A percentile compares a stretch with the other conserved stretches of the same genome.
Conservation (phyloP, 768 basidiomycete species). For the Hypholoma sublateritium region DNA sequence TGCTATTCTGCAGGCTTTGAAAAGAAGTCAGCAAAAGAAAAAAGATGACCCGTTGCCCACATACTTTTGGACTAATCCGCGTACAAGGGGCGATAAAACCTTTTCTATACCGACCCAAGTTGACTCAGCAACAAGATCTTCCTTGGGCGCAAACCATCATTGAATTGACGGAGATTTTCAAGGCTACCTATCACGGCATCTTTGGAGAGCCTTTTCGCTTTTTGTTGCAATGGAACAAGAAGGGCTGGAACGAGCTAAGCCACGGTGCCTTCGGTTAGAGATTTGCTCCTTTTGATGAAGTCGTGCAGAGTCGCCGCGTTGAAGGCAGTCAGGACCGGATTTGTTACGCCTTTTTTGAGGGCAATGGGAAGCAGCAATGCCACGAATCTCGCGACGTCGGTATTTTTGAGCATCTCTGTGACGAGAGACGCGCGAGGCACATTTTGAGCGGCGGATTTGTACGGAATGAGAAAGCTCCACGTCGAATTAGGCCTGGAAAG, state of each 20-base stretch:
- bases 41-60: neutral
- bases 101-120: constrained; percentile 55
- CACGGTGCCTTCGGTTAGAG: constrained; percentile 63
- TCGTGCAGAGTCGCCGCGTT: constrained; percentile 79
- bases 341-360: constrained; percentile 47
- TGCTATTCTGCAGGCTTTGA: constrained; percentile 34
- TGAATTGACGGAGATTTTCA: constrained; percentile 55
- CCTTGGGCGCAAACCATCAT: constrained; percentile 52
- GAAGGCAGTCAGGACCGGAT: constrained; percentile 80
- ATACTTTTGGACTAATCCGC: constrained; percentile 37
- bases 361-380: constrained; percentile 61
- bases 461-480: constrained; percentile 71
- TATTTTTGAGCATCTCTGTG: constrained; percentile 70
- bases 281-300: constrained; percentile 61
- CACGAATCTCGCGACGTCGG: constrained; percentile 73
- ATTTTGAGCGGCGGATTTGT: constrained; percentile 74
- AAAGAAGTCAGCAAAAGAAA: neutral
- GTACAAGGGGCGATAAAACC: constrained; percentile 54
- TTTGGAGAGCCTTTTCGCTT: constrained; percentile 33
- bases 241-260: constrained; percentile 67
- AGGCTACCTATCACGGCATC: constrained; percentile 72
- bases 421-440: constrained; percentile 74
- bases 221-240: constrained; percentile 52
- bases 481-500: constrained; percentile 51
- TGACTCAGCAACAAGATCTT: constrained; percentile 44